Percentiles rank a stretch among this genome's conserved stretches.
These are phyloP conservation scores for Suillus americanus DNA, from an alignment of 768 basidiomycete genomes.

Conservation along the genomic window DNA sequence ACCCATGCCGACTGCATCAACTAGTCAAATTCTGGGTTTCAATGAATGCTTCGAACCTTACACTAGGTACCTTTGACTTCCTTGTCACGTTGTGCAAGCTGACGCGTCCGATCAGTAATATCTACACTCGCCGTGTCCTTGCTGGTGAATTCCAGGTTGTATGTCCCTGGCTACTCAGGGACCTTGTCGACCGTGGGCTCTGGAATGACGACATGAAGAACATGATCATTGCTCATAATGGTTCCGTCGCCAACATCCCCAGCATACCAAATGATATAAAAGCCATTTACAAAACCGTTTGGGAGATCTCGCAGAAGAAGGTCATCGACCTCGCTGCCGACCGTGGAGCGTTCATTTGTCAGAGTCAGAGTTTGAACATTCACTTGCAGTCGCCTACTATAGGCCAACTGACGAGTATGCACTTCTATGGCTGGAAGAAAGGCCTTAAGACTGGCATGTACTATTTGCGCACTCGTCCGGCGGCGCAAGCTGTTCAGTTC, in stretches of 20 bases:
- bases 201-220: conserved; percentile 99
- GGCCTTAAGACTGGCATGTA: conserved; percentile 99
- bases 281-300: conserved; percentile 99
- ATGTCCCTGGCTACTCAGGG: conserved; percentile 98
- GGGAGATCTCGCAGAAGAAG: conserved; percentile 99
- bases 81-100: conserved; percentile 2
- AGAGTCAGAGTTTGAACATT: conserved; percentile 92
- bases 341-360: conserved; percentile 97
- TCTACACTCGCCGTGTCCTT: conserved; percentile 98
- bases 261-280: conserved; percentile 89
- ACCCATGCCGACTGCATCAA: conserved; percentile 99
- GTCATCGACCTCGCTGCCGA: conserved; percentile 98
- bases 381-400: conserved; percentile 87
- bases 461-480: conserved; percentile 93
- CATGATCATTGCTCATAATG: conserved; percentile 96
- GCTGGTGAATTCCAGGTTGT: conserved; percentile 99
- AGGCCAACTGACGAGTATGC: conserved; percentile 94
- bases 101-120: conserved; percentile 62
- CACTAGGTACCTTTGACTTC: conserved; percentile 61
- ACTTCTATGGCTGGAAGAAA: conserved; percentile 99
- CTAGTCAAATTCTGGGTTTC: conserved; percentile 96
- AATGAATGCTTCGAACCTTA: conserved; percentile 99
- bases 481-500: conserved; percentile 96
- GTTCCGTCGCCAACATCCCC: conserved; percentile 84
- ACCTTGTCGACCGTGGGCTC: conserved; percentile 90